Base-by-base conservation (phyloP, 2,329 filamentous ascomycete genomes). In the Phaeosphaeria sp. region DNA sequence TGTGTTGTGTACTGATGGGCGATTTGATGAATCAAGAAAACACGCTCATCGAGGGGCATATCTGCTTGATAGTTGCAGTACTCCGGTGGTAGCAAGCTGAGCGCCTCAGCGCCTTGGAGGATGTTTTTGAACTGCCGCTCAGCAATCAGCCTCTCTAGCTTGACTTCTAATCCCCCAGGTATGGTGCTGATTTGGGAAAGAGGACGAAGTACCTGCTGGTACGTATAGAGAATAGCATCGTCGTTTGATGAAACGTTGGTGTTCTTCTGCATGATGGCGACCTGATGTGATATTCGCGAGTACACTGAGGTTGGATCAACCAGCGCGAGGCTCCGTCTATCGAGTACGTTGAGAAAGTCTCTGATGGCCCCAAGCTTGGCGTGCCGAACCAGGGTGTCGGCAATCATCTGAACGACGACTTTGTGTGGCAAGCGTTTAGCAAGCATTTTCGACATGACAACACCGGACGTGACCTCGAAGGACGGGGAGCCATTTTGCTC, bases 1-100 rank as follows among this genome's bases (percentile, higher is more conserved):
- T 72, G 65, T 21, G 69, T 44, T 1, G 73, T 71, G 56, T 74
- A 74, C 47, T 74, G 68, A 50, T 73, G 60, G 7, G 72, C 74
- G 30, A 77, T 60, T 51, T 76, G 72, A 39, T 76, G 72, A 46
- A 74, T 63, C 42, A 77, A 54, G 3, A 60, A 52, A 9, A 58
- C 52, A 22, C 66, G 68, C 3, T 62, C 44, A 7, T 62, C 44
- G 20, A 60, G 46, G 7, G 68, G 41, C 1, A 62, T 51, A 11
- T 71, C 59, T 17, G 58, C 9, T 9, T 57, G 46, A n/a, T 57
- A 20, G 17, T 65, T 57, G n/a, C 62, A 62, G 42, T 65, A 69
- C 10, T 56, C 52, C 22, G 71, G 49, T 3, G 74, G 74, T 2
- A 76, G 62, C 3, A 68, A 63, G n/a, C 58, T 52, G 13, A 55